These are phyloP conservation scores for Microbotryomycetes sp. DNA, from an alignment of 1,284 basidiomycete species.

Conservation along the genomic window DNA sequence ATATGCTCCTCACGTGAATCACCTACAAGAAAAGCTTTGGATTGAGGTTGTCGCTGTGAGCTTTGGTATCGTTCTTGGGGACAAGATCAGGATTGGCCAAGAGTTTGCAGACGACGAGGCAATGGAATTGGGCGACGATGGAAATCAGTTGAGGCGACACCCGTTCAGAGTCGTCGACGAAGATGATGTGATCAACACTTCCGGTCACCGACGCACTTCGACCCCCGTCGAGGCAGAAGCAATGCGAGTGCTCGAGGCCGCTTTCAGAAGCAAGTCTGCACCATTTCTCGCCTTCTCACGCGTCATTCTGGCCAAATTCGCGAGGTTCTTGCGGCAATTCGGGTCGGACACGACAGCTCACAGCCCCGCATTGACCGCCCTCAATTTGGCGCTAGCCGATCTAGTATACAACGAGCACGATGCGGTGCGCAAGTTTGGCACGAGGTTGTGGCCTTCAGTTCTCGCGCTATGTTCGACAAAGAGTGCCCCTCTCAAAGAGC, in stretches of 20 bases:
- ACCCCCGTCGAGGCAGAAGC: slow-evolving; percentile 25
- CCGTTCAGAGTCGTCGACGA: background rate
- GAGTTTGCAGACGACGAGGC: slow-evolving; percentile 38
- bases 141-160: background rate
- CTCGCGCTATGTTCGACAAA: slow-evolving; percentile 67
- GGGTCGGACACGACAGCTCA: slow-evolving; percentile 65
- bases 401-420: slow-evolving; percentile 62
- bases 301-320: slow-evolving; percentile 57
- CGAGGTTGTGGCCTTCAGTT: slow-evolving; percentile 56
- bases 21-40: slow-evolving; percentile 63
- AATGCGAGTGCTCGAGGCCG: slow-evolving; percentile 26
- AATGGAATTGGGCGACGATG: slow-evolving; percentile 19
- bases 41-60: slow-evolving; percentile 57
- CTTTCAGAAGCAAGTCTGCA: slow-evolving; percentile 22
- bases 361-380: slow-evolving; percentile 58
- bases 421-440: slow-evolving; percentile 55
- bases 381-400: slow-evolving; percentile 62
- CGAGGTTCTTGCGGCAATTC: slow-evolving; percentile 58
- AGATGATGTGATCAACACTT: slow-evolving; percentile 8
- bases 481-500: slow-evolving; percentile 58
- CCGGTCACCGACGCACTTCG: background rate
- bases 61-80: slow-evolving; percentile 67
- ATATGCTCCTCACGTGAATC: slow-evolving; percentile 68
- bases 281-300: slow-evolving; percentile 33
- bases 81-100: slow-evolving; percentile 46